A percentile compares a stretch with the other conserved stretches of the same genome.
phyloP scores from a whole-genome alignment of 345 rosid genomes.

The Moringa oleifera region DNA sequence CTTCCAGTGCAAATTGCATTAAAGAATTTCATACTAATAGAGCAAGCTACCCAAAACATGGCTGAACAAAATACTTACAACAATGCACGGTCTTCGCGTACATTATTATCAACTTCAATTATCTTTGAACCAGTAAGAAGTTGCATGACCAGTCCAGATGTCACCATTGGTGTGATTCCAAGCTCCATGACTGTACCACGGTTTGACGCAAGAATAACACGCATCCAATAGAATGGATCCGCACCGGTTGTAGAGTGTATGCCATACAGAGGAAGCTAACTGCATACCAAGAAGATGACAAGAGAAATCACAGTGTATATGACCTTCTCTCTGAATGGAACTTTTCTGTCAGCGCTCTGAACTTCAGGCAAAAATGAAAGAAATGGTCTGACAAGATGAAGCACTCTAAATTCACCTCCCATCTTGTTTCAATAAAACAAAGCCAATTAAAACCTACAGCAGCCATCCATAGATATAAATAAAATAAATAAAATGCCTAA shows the following conservation, averaged over 20 bases:
- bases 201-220: conserved; percentile 70
- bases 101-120: conserved; percentile 70
- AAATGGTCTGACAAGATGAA: conserved; percentile 68
- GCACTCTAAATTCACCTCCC: conserved; percentile 78
- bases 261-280: conserved; percentile 74
- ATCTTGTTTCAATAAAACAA: conserved; percentile 18
- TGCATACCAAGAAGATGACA: conserved; percentile 69
- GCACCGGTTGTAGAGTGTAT: conserved; percentile 72
- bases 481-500: neutral
- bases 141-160: conserved; percentile 76
- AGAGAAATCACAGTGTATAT: conserved; percentile 72
- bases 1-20: neutral
- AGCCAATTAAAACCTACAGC: conserved; percentile 11
- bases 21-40: too few species aligned
- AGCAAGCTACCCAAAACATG: too few species aligned
- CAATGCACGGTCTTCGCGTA: conserved; percentile 74
- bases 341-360: conserved; percentile 66
- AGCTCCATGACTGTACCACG: conserved; percentile 89
- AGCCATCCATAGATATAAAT: neutral
- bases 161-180: conserved; percentile 75
- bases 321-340: conserved; percentile 74
- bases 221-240: conserved; percentile 79
- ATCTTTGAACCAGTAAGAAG: conserved; percentile 76
- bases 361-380: conserved; percentile 70
- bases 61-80: conserved; percentile 36